phyloP scores from a whole-genome alignment of 2,329 filamentous ascomycete genomes.

The Botrytis byssoidea region DNA sequence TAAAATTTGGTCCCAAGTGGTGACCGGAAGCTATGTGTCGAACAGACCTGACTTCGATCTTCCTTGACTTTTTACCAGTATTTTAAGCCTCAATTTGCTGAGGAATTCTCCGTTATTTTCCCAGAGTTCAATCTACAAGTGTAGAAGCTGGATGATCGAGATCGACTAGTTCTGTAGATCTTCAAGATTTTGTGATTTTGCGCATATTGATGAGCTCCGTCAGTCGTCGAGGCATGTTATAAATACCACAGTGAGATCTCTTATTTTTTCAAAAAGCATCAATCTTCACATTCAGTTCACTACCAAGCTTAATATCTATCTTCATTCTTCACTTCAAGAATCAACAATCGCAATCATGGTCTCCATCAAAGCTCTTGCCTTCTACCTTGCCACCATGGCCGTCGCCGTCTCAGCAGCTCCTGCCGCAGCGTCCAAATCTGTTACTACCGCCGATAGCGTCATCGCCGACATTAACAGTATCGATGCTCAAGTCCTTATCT shows the following conservation, averaged over 20 bases:
- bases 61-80: background rate
- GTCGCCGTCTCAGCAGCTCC: background rate
- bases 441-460: background rate
- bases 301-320: background rate
- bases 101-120: background rate
- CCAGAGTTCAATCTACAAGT: background rate
- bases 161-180: background rate
- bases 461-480: background rate
- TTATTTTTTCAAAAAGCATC: background rate
- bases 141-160: background rate
- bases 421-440: no score
- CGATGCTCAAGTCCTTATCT: rapidly evolving
- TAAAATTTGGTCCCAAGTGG: background rate
- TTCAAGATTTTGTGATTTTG: background rate
- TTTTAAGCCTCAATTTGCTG: background rate
- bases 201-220: background rate
- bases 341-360: background rate
- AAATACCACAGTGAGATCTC: background rate
- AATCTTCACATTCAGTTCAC: background rate
- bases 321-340: background rate
- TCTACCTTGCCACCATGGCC: background rate
- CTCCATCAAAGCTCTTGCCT: background rate
- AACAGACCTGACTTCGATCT: background rate
- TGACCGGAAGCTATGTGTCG: background rate
- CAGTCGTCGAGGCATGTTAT: background rate